Base-by-base conservation (phyloP, 306 rosid genomes). In the Rosa persica region DNA sequence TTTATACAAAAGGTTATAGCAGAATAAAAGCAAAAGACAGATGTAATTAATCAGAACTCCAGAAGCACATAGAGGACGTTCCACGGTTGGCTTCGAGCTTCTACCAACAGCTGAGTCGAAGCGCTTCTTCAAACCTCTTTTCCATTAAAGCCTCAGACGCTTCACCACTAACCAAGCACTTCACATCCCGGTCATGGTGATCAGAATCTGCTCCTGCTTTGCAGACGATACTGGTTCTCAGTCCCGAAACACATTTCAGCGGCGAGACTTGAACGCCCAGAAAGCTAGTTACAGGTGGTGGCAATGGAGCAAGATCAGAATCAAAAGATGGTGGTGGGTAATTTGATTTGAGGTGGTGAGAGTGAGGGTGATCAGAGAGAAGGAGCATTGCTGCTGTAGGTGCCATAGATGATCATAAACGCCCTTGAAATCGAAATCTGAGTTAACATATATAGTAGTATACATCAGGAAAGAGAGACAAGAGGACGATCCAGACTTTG, bases 341-440 rank as follows among this genome's bases (percentile, higher is more conserved):
- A 2, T 7, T 1, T 4, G 27, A 1, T 65, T 19, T 19, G 23
- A 65, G 1, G 43, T 36, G 70, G 70, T 15, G 70, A 64, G 42
- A 62, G 27, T 57, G 64, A 27, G 67, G 68, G 68, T 62, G 68
- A 52, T 52, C 58, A 34, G 69, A 34, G 22, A 65, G 44, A 15
- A 65, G 70, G 70, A 65, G 44, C 70, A 65, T 65, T 65, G 70
- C 70, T 17, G 70, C 70, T 38, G 44, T 65, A 65, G 70, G 70
- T 65, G 70, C 70, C 70, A 65, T 36, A 6, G 70, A 65, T 65
- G 46, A 65, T 65, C 70, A 36, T 34, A 65, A 36, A 6, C 11
- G n/a, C 44, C 22, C 17, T 27, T 36, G 70, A 65, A 13, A 36
- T 65, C 16, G 20, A 49, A 49, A 25, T 22, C 36, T 12, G 36